Evolutionary conservation across 345 rosid species (phyloP).

Genomic region (Eucalyptus pauciflora): DNA sequence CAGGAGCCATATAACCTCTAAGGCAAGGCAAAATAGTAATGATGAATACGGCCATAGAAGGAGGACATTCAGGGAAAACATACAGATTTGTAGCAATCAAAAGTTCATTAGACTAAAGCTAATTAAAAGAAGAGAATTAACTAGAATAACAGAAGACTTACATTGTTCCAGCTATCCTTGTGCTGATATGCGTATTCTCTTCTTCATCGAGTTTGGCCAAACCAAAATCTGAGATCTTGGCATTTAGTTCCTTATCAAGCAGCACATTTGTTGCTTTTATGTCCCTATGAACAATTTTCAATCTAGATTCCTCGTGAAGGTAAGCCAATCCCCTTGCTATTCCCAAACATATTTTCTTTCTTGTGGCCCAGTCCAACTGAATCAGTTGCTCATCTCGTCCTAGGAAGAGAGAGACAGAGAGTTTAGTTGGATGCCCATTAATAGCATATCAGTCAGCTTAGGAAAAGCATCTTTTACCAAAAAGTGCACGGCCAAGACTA

Average conservation of each 20-base stretch:
- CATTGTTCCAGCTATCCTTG: constrained; percentile 68
- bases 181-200: constrained; percentile 67
- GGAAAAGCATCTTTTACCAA: constrained; percentile 15
- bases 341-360: constrained; percentile 34
- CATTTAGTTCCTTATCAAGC: constrained; percentile 46
- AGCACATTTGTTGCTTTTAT: constrained; percentile 66
- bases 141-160: constrained; percentile 3
- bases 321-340: constrained; percentile 44
- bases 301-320: constrained; percentile 57
- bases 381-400: constrained; percentile 33
- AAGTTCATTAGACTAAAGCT: neutral
- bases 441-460: neutral
- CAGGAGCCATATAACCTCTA: constrained; percentile 99
- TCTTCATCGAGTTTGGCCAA: constrained; percentile 69
- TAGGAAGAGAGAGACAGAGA: neutral
- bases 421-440: neutral
- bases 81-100: neutral
- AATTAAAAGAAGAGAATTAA: neutral
- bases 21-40: neutral
- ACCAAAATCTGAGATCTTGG: constrained; percentile 70
- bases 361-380: constrained; percentile 43
- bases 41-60: neutral
- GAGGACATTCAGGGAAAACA: neutral
- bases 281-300: constrained; percentile 69
- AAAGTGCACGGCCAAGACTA: constrained; percentile 46